Conservation (phyloP, 495 filamentous ascomycete species). For the Tuber microsphaerosporum region DNA sequence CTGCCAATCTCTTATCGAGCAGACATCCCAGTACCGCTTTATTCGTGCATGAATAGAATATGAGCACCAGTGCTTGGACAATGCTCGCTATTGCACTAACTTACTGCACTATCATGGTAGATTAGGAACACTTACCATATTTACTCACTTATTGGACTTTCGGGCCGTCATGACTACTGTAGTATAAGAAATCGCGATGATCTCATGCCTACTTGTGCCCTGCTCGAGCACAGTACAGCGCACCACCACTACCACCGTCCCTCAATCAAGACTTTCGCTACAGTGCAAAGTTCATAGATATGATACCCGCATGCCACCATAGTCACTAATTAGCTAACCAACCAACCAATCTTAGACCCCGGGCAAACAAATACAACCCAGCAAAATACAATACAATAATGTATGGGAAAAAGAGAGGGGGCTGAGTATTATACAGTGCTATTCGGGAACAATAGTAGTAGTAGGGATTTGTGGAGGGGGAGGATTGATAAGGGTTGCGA, state of each 20-base stretch:
- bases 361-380: too few relatives aligned
- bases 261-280: not conserved
- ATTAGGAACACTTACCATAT: not conserved
- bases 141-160: not conserved
- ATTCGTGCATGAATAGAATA: not conserved
- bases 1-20: not conserved
- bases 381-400: too few relatives aligned
- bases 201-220: not conserved
- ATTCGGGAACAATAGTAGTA: conserved; percentile 4
- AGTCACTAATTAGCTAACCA: not conserved
- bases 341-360: too few relatives aligned
- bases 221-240: not conserved
- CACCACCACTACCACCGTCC: too few relatives aligned
- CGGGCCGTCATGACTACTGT: not conserved
- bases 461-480: too few relatives aligned
- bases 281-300: not conserved
- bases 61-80: not conserved
- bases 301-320: not conserved
- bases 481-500: too few relatives aligned
- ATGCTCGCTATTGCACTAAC: not conserved
- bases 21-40: not conserved
- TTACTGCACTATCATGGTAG: not conserved
- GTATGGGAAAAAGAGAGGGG: too few relatives aligned
- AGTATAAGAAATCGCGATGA: not conserved
- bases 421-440: not conserved